Percentiles rank a stretch among this genome's conserved stretches.
Conservation (phyloP, 257 asterid genomes). For the Misopates orontium region DNA sequence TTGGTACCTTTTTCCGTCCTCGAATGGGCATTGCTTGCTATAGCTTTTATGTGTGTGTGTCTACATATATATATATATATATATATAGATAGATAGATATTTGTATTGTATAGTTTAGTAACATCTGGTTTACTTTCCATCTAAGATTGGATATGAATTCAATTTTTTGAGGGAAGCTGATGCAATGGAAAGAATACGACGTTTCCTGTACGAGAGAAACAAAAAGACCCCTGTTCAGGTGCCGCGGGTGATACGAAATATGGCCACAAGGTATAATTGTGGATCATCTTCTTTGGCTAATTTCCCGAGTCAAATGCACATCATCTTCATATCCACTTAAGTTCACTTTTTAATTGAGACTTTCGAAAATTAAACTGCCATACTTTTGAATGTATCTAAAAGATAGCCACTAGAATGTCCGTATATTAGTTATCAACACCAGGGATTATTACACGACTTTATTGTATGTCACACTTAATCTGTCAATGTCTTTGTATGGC, state of each 20-base stretch:
- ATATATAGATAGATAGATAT: neutral
- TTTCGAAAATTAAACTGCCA: constrained; percentile 6
- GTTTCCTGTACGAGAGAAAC: constrained; percentile 64
- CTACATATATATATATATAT: too few species aligned
- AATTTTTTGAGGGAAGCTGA: constrained; percentile 88
- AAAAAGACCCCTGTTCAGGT: constrained; percentile 76
- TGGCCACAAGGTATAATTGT: constrained; percentile 65
- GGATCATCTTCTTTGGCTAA: constrained; percentile 20
- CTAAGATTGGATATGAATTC: constrained; percentile 91
- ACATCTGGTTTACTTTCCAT: constrained; percentile 27
- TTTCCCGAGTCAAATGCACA: constrained; percentile 7
- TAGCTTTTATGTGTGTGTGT: constrained; percentile 3
- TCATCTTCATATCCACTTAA: constrained; percentile 3
- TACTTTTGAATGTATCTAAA: constrained; percentile 5
- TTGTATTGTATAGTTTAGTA: constrained; percentile 18
- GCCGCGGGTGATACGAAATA: constrained; percentile 61
- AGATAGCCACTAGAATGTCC: too few species aligned
- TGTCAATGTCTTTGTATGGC: too few species aligned
- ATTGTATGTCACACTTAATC: neutral
- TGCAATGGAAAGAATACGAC: constrained; percentile 86
- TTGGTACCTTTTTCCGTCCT: neutral
- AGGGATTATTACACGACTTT: neutral
- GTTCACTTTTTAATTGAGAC: constrained; percentile 15
- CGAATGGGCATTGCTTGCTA: neutral
- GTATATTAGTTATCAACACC: too few species aligned